Base-by-base conservation (phyloP, 768 basidiomycete genomes). In the Tubosaeta brunneosetosa region DNA sequence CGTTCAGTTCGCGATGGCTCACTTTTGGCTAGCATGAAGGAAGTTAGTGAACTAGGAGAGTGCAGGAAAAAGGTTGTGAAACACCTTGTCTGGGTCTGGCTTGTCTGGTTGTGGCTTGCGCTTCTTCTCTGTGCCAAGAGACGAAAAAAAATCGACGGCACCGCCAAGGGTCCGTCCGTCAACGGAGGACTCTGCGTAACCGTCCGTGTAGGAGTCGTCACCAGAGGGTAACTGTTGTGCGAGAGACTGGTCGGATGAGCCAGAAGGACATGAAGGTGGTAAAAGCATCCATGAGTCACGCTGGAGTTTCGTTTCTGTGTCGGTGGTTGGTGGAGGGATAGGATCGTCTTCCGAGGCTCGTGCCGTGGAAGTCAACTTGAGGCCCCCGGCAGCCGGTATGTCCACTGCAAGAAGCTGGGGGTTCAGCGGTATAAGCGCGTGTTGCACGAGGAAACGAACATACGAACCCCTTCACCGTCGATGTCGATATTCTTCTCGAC, bases 211-310 rank as follows among this genome's bases (percentile, higher is more conserved):
- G 4, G 80, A 72, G 25, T 85, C 81, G 19, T 82, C 76, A 1
- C 58, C 60, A 56, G 51, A 44, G 58, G 60, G 56, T 60, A 64
- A 45, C 57, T 62, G 51, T 55, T 49, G 72, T 32, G 49, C 55
- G 51, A 55, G 68, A 40, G 72, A 66, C n/a, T 65, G 57, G 26
- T 43, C 36, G 45, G 72, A 60, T 12, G 69, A 59, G 34, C 53
- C 64, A 17, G 60, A 52, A 36, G 77, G 73, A 38, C 69, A 71
- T 5, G 45, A 46, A n/a, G 67, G 55, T 25, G 77, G 75, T n/a
- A 68, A 54, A 29, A 94, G 71, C 93, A 97, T 95, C 94, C 94
- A 97, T 34, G 91, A 85, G 55, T 94, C 92, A 17, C 92, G 79
- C 61, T 82, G 73, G 13, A 86, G 59, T 26, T 70, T 70, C 0